Evolutionary conservation across 225 moss, liverwort and hornwort genomes (phyloP).

Genomic region (Marchantia polymorpha): DNA sequence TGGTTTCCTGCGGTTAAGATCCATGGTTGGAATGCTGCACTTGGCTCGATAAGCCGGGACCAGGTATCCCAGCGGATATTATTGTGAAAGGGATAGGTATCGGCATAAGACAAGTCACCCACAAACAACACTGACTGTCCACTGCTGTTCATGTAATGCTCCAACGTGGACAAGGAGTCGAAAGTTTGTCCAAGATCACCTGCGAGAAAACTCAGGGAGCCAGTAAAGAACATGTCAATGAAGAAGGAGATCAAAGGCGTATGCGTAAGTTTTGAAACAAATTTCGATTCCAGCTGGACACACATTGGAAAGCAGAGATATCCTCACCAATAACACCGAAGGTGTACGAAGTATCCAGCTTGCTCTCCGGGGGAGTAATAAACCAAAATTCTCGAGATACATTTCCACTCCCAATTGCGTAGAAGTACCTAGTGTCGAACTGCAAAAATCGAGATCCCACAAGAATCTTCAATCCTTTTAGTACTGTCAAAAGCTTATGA

Average conservation of each 20-base stretch:
- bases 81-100: slow-evolving; percentile 60
- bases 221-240: not conserved
- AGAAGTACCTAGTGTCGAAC: slow-evolving; percentile 68
- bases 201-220: slow-evolving; percentile 20
- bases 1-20: slow-evolving; percentile 94
- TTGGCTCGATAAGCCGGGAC: slow-evolving; percentile 73
- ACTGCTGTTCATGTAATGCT: slow-evolving; percentile 74
- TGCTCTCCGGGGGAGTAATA: slow-evolving; percentile 63
- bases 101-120: slow-evolving; percentile 87
- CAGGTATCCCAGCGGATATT: slow-evolving; percentile 79
- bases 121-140: slow-evolving; percentile 61
- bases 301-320: not conserved
- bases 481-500: not conserved
- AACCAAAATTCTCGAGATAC: slow-evolving; percentile 76
- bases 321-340: slow-evolving; percentile 82
- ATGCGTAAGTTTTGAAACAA: too few relatives aligned
- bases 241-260: too few relatives aligned
- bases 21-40: slow-evolving; percentile 81
- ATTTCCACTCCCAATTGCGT: slow-evolving; percentile 53
- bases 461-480: not conserved
- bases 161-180: slow-evolving; percentile 63
- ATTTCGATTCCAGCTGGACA: not conserved
- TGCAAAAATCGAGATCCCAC: slow-evolving; percentile 23
- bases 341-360: slow-evolving; percentile 71
- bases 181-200: slow-evolving; percentile 91